Evolutionary conservation across 768 basidiomycete species (phyloP).

Genomic region (Amanita muscaria): DNA sequence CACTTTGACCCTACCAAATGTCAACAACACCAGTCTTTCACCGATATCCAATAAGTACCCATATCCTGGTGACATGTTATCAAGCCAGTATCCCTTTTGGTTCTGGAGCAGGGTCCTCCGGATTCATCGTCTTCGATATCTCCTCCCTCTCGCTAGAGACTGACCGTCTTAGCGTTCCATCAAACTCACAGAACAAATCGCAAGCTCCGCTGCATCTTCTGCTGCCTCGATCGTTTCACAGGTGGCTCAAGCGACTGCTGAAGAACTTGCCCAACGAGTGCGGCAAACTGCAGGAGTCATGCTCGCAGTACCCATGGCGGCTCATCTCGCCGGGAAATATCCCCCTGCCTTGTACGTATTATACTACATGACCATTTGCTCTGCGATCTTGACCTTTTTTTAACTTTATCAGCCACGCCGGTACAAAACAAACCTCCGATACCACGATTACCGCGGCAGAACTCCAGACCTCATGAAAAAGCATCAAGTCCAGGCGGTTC

Average conservation of each 20-base stretch:
- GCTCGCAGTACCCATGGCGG: slow-evolving; percentile 37
- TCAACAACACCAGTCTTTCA: slow-evolving; percentile 11
- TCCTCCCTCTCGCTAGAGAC: slow-evolving; percentile 19
- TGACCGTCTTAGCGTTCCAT: slow-evolving; percentile 45
- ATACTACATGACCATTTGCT: not conserved
- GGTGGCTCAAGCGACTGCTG: slow-evolving; percentile 22
- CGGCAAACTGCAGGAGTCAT: slow-evolving; percentile 50
- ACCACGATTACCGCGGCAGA: slow-evolving; percentile 25
- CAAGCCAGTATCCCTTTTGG: slow-evolving; percentile 29
- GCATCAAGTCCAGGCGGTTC: slow-evolving; percentile 25
- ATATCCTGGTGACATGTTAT: slow-evolving; percentile 17
- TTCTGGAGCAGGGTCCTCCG: slow-evolving; percentile 12
- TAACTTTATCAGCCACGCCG: slow-evolving; percentile 9
- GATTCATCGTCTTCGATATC: slow-evolving; percentile 14
- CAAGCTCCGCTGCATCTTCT: slow-evolving; percentile 13
- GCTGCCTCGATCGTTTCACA: slow-evolving; percentile 11
- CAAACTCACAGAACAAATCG: slow-evolving; percentile 34
- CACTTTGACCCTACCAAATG: slow-evolving; percentile 35
- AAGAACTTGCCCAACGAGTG: slow-evolving; percentile 40
- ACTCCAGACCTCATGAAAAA: slow-evolving; percentile 17
- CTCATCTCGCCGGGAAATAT: slow-evolving; percentile 23
- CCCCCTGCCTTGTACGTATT: slow-evolving; percentile 16
- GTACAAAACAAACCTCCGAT: slow-evolving; percentile 30
- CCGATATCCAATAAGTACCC: slow-evolving; percentile 4
- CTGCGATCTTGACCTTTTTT: slow-evolving; percentile 2